Base-by-base conservation (phyloP, 352 stramenopile species). In the Phytophthora crassamura region DNA sequence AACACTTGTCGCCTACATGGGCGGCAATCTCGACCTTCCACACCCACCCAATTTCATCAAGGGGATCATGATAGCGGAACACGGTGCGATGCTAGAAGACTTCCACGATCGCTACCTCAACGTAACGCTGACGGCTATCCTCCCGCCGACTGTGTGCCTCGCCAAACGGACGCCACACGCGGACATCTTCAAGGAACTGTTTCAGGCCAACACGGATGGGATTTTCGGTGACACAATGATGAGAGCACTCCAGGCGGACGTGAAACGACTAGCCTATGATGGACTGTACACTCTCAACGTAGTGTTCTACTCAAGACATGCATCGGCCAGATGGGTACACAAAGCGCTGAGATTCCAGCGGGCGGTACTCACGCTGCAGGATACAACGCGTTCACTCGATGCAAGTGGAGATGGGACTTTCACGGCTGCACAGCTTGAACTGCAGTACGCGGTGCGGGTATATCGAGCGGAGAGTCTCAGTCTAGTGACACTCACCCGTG, bases 11-110 rank as follows among this genome's bases (percentile, higher is more conserved):
- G 18, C 38, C 3, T 58, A 58, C 11, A 9, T 48, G 36, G 28
- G 12, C n/a, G 49, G 34, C 9, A 18, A 16, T 1, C 22, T 57
- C 6, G 50, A 58, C 0, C 38, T 58, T 4, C 50, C 50, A 0
- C 50, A 58, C 15, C 49, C 36, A 10, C 49, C 50, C 2, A 49
- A 58, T 8, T 58, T 58, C 20, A 10, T 58, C 15, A 58, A 58
- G 6, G 50, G 38, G 12, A 39, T 41, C 6, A 4, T 58, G 2
- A 8, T 58, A 0, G 18, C 36, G 1, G 50, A 41, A 5, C 36
- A 58, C 15, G 0, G 50, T 6, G 50, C 50, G 4, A 58, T 58
- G 50, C 4, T 58, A 3, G 50, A 58, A 22, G 50, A 58, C 14
- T 32, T 40, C 6, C 50, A 49, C 7, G 50, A 58, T n/a, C 9